Percentiles rank a stretch among this genome's conserved stretches.
These are phyloP conservation scores for Prunus dulcis DNA, from an alignment of 306 rosid species.

Conservation along the genomic window DNA sequence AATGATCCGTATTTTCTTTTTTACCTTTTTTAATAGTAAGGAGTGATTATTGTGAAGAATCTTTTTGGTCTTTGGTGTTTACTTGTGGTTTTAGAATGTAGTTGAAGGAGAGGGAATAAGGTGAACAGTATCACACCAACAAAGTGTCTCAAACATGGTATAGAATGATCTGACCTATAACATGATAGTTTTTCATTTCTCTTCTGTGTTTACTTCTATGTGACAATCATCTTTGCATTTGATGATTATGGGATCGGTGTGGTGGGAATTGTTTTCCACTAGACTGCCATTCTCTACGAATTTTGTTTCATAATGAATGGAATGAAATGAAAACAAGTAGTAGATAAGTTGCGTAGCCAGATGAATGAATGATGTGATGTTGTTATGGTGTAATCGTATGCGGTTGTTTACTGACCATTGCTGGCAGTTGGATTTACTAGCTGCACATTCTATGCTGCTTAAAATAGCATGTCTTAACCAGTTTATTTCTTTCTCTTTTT, in stretches of 20 bases:
- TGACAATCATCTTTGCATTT: neutral
- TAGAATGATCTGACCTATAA: neutral
- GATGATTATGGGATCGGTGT: neutral
- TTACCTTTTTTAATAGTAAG: neutral
- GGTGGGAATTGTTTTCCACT: neutral
- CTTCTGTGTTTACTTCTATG: neutral
- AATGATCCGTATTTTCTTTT: neutral
- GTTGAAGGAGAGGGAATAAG: neutral
- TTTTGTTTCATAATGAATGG: neutral
- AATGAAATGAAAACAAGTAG: neutral
- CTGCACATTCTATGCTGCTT: neutral
- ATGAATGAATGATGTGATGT: neutral
- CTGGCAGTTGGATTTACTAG: neutral
- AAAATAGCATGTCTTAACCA: constrained; percentile 14
- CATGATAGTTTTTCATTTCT: neutral
- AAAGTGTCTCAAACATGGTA: neutral
- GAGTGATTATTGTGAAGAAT: neutral
- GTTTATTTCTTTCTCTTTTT: neutral
- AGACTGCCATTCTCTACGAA: neutral
- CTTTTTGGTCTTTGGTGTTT: neutral
- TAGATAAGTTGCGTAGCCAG: neutral
- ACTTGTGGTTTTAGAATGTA: neutral
- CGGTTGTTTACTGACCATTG: neutral
- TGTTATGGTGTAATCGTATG: neutral
- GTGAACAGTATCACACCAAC: neutral